Evolutionary conservation across 495 filamentous ascomycete species (phyloP).

Genomic region (Xylaria cubensis): DNA sequence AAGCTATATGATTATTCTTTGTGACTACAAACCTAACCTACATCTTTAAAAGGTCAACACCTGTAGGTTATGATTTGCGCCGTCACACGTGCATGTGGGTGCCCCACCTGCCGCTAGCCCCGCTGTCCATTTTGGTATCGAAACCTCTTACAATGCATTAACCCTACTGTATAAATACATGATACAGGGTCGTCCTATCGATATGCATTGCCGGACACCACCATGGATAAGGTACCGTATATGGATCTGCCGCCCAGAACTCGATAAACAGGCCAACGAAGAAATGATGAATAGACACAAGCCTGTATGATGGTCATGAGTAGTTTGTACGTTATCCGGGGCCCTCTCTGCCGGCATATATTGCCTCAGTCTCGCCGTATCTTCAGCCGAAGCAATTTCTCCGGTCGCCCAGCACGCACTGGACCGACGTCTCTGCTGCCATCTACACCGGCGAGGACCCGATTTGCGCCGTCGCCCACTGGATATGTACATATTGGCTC

Average conservation of each 20-base stretch:
- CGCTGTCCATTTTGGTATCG: too few relatives aligned
- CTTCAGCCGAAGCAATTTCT: conserved; percentile 35
- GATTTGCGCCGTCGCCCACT: conserved; percentile 95
- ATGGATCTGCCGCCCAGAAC: background rate
- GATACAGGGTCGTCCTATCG: background rate
- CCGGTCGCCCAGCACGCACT: conserved; percentile 28
- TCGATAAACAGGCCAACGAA: background rate
- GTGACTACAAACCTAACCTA: background rate
- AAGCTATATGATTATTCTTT: background rate
- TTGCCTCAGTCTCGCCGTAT: conserved; percentile 24
- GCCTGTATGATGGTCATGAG: conserved; percentile 28
- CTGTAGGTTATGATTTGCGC: background rate
- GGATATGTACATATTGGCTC: conserved; percentile 93
- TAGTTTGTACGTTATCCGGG: conserved; percentile 32
- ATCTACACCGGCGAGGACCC: conserved; percentile 76
- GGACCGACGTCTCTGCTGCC: conserved; percentile 49
- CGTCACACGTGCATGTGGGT: background rate
- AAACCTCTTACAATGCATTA: background rate
- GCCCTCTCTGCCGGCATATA: conserved; percentile 30
- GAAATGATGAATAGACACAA: conserved; percentile 6
- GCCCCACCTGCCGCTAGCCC: background rate
- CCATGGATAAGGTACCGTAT: too few relatives aligned
- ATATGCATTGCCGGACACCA: background rate
- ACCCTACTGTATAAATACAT: background rate
- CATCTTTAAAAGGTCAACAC: background rate